Evolutionary conservation across 2,329 filamentous ascomycete genomes (phyloP).

Genomic region (Monosporascus cannonballus): DNA sequence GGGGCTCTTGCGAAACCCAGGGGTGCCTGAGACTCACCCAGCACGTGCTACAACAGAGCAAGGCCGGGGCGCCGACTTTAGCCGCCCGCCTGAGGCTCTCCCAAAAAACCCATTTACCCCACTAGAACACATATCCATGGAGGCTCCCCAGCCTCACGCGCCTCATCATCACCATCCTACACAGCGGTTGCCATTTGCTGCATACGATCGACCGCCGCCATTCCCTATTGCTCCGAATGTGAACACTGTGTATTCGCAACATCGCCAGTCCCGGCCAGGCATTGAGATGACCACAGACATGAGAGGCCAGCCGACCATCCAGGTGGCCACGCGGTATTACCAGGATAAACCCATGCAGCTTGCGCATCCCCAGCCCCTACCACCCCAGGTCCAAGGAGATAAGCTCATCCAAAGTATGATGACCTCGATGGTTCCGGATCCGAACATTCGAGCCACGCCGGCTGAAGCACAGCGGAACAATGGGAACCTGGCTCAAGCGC

Average conservation of each 20-base stretch:
- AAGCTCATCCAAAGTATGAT: conserved; percentile 38
- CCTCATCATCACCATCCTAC: conserved; percentile 51
- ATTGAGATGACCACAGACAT: conserved; percentile 17
- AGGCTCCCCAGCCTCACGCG: conserved; percentile 47
- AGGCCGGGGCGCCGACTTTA: not conserved
- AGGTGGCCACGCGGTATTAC: conserved; percentile 21
- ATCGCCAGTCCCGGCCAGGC: conserved; percentile 20
- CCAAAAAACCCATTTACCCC: conserved; percentile 41
- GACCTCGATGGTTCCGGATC: conserved; percentile 28
- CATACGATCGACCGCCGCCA: conserved; percentile 40
- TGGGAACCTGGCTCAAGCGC: conserved; percentile 6
- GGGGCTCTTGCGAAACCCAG: conserved; percentile 38
- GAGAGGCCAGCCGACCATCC: conserved; percentile 8
- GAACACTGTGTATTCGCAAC: conserved; percentile 11
- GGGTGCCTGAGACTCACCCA: conserved; percentile 2
- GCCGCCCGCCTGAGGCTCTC: not conserved
- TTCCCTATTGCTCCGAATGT: conserved; percentile 37
- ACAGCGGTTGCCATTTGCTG: conserved; percentile 39
- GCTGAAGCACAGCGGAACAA: conserved; percentile 14
- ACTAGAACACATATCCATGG: conserved; percentile 44
- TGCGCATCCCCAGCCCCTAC: conserved; percentile 44
- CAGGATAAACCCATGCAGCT: conserved; percentile 26
- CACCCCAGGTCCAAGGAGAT: conserved; percentile 49
- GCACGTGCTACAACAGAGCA: not conserved
- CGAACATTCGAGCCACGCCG: conserved; percentile 8